These are phyloP conservation scores for Leptographium flavum DNA, from an alignment of 2,329 filamentous ascomycete genomes.

Conservation along the genomic window DNA sequence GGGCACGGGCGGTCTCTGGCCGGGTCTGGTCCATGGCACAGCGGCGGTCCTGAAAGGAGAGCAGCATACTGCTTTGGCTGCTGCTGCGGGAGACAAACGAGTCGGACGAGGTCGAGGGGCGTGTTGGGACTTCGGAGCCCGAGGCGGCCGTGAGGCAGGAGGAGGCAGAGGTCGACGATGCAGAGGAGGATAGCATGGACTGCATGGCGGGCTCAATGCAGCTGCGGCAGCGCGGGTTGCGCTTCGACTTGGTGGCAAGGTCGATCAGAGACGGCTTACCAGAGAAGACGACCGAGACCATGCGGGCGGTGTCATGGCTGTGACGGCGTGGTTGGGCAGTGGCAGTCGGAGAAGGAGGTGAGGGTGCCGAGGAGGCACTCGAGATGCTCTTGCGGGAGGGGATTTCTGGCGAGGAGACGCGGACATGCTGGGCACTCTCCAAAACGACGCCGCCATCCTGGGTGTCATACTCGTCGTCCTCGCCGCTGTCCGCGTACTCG, in stretches of 20 bases:
- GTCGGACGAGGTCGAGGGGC: background rate
- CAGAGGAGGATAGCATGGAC: slow-evolving; percentile 14
- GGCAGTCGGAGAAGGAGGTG: slow-evolving; percentile 5
- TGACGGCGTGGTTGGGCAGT: slow-evolving; percentile 12
- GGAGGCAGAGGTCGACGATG: background rate
- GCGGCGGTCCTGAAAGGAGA: slow-evolving; percentile 12
- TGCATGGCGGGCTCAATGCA: slow-evolving; percentile 12
- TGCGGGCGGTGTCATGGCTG: slow-evolving; percentile 39
- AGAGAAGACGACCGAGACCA: slow-evolving; percentile 43
- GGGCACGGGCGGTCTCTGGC: background rate
- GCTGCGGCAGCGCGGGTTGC: slow-evolving; percentile 16
- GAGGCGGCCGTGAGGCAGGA: background rate
- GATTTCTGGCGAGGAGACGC: background rate
- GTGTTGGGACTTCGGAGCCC: background rate
- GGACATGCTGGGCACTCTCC: background rate
- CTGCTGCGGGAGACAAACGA: background rate
- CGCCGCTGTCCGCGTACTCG: slow-evolving; percentile 25
- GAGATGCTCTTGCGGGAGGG: background rate
- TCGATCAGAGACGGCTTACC: slow-evolving; percentile 46
- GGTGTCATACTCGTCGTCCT: slow-evolving; percentile 26
- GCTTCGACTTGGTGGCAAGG: slow-evolving; percentile 17
- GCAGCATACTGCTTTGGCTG: slow-evolving; percentile 2
- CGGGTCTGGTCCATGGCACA: slow-evolving; percentile 6
- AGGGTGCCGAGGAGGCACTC: background rate
- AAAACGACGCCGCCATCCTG: background rate